These are phyloP conservation scores for Pseudocercospora fuligena DNA, from an alignment of 2,329 filamentous ascomycete species.

Conservation along the genomic window DNA sequence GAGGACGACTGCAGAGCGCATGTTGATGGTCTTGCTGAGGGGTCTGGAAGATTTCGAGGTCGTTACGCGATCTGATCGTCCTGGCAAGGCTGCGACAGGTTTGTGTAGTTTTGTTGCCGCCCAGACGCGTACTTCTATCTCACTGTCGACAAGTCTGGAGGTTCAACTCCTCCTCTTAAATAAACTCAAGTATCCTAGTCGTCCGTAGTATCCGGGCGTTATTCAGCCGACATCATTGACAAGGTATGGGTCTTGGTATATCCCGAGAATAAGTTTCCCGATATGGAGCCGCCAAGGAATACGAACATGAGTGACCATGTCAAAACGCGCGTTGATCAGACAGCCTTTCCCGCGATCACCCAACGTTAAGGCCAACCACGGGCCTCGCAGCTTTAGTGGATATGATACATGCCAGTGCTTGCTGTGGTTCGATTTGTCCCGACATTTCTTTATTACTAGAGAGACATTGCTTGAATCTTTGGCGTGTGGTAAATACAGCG, in stretches of 20 bases:
- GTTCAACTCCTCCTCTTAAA: conserved; percentile 4
- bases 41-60: neutral
- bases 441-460: too few relatives aligned
- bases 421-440: too few relatives aligned
- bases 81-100: neutral
- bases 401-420: neutral
- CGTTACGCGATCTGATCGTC: too few relatives aligned
- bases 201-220: neutral
- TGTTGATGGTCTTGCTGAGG: neutral
- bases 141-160: neutral
- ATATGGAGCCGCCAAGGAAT: conserved; percentile 2
- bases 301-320: neutral
- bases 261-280: neutral
- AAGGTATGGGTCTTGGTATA: conserved; percentile 1
- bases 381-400: neutral
- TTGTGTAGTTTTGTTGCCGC: neutral
- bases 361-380: neutral
- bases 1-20: neutral
- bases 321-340: neutral
- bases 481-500: too few relatives aligned
- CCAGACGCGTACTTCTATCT: neutral
- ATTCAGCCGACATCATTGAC: neutral
- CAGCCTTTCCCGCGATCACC: neutral
- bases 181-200: conserved; percentile 3
- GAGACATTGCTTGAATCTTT: too few relatives aligned